Conservation (phyloP, 2,329 filamentous ascomycete genomes). For the Sphaerulina populicola region DNA sequence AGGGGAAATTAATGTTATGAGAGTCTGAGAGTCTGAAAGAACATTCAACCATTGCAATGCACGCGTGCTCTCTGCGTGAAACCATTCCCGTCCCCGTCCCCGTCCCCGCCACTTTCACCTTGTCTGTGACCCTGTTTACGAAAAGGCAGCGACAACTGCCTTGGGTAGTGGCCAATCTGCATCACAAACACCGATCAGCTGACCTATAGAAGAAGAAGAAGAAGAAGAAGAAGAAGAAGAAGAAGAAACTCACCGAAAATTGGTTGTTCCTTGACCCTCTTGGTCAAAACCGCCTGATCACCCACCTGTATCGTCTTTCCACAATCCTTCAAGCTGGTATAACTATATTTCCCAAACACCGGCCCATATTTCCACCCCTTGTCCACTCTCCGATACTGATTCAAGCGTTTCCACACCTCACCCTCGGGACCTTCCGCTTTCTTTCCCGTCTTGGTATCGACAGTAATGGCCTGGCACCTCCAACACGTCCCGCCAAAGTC, state of each 20-base stretch:
- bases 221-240: no score
- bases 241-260: conserved; percentile 33
- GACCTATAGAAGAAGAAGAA: not conserved
- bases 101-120: no score
- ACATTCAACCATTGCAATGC: no score
- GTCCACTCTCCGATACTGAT: conserved; percentile 38
- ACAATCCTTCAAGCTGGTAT: conserved; percentile 14
- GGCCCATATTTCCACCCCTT: conserved; percentile 37
- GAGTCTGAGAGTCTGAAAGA: no score
- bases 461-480: conserved; percentile 38
- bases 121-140: not conserved
- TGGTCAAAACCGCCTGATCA: conserved; percentile 34
- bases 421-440: conserved; percentile 33
- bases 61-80: no score
- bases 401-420: conserved; percentile 37
- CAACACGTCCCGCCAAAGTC: conserved; percentile 37
- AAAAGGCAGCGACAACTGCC: conserved; percentile 10
- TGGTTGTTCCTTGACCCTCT: conserved; percentile 34
- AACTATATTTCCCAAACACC: conserved; percentile 40
- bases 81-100: no score
- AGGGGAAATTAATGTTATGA: no score
- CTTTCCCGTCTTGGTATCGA: conserved; percentile 39
- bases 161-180: conserved; percentile 10
- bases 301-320: conserved; percentile 31
- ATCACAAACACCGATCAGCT: not conserved